Evolutionary conservation across 176 grass and related monocot genomes (phyloP).

Genomic region (Eleusine coracana): DNA sequence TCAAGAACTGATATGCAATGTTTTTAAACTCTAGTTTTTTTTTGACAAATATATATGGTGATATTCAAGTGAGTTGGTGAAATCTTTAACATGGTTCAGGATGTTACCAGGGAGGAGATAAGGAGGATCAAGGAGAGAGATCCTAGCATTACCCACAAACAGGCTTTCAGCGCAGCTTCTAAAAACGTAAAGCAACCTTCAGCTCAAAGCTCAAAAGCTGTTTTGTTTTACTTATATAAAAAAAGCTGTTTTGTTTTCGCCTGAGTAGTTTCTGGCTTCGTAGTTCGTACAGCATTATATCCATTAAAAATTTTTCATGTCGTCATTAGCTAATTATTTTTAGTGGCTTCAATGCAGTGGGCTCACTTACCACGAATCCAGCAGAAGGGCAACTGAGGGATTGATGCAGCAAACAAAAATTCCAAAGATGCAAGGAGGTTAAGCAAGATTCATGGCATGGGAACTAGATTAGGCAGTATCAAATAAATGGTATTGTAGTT

Average conservation of each 20-base stretch:
- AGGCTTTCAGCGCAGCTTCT: constrained; percentile 72
- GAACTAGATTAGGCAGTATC: background rate
- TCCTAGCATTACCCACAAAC: constrained; percentile 57
- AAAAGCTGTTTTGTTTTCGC: background rate
- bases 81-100: background rate
- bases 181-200: constrained; percentile 56
- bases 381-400: no score
- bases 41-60: background rate
- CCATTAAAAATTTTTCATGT: background rate
- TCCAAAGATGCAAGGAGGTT: no score
- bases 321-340: background rate
- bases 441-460: background rate
- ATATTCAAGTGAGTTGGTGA: background rate
- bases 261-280: background rate
- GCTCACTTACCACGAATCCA: constrained; percentile 62
- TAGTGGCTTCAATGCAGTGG: constrained; percentile 46
- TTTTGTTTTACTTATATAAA: no score
- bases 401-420: no score
- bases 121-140: constrained; percentile 61
- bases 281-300: background rate
- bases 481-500: background rate
- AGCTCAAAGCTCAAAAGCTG: background rate
- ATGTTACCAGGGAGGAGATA: constrained; percentile 70
- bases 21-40: background rate
- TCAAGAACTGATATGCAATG: background rate